These are phyloP conservation scores for Aegilops umbellulata DNA, from an alignment of 176 grass and related monocot species.

Conservation along the genomic window DNA sequence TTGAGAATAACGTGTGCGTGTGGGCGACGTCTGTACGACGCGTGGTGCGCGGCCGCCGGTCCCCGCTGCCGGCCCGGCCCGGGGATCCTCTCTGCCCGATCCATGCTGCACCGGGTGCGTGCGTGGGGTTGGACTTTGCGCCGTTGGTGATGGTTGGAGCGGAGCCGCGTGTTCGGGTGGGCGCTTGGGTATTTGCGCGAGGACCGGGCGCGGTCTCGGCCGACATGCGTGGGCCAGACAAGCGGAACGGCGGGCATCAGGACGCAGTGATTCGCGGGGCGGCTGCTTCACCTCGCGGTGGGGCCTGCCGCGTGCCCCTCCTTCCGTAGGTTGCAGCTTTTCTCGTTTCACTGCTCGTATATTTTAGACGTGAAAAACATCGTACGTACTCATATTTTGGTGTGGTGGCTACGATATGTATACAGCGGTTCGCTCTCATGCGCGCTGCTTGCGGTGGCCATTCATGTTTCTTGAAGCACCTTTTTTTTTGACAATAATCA, in stretches of 20 bases:
- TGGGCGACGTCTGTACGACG: slow-evolving; percentile 17
- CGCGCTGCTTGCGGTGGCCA: too few species aligned
- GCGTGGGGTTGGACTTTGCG: neutral
- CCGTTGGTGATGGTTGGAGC: neutral
- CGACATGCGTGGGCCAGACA: slow-evolving; percentile 42
- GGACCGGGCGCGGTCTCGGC: slow-evolving; percentile 44
- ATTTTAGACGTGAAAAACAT: too few species aligned
- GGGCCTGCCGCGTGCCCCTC: slow-evolving; percentile 29
- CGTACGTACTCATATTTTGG: too few species aligned
- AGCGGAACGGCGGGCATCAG: slow-evolving; percentile 41
- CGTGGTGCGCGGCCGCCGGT: slow-evolving; percentile 38
- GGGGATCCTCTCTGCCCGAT: neutral
- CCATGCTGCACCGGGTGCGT: neutral
- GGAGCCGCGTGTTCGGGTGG: slow-evolving; percentile 3
- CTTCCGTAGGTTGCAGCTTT: slow-evolving; percentile 24
- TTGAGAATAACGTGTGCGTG: slow-evolving; percentile 52
- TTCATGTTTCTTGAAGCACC: too few species aligned
- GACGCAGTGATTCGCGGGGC: slow-evolving; percentile 57
- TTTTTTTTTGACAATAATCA: too few species aligned
- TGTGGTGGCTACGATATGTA: too few species aligned
- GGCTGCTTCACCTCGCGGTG: slow-evolving; percentile 36
- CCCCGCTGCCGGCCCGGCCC: neutral
- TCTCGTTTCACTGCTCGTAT: neutral
- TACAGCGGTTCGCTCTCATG: too few species aligned
- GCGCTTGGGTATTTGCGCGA: slow-evolving; percentile 6